Percentiles rank a stretch among this genome's conserved stretches.
Conservation (phyloP, 805 yeast species). For the Schwanniomyces sp. region DNA sequence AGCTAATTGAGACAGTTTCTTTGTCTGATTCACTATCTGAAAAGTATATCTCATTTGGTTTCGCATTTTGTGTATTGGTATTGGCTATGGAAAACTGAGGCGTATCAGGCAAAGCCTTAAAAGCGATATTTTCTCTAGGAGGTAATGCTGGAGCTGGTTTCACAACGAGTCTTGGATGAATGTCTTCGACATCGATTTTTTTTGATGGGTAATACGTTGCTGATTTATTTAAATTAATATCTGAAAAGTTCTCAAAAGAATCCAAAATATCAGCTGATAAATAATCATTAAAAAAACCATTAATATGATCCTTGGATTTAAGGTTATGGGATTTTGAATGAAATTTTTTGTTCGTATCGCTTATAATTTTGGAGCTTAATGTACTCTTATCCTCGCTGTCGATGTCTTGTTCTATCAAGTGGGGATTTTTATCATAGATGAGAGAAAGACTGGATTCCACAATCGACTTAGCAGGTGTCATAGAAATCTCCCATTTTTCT, state of each 20-base stretch:
- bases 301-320: conserved; percentile 24
- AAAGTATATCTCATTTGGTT: not conserved
- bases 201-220: conserved; percentile 30
- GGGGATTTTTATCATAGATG: conserved; percentile 35
- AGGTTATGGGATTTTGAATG: conserved; percentile 20
- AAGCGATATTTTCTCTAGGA: conserved; percentile 25
- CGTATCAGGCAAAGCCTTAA: not conserved
- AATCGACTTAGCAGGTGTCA: conserved; percentile 36
- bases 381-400: conserved; percentile 29
- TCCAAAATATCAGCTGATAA: conserved; percentile 31
- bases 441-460: conserved; percentile 34
- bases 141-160: conserved; percentile 30
- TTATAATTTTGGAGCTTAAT: conserved; percentile 25
- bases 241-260: conserved; percentile 25
- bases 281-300: conserved; percentile 32
- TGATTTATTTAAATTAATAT: conserved; percentile 20
- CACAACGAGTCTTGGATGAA: not conserved
- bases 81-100: not conserved
- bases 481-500: conserved; percentile 37
- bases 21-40: not conserved
- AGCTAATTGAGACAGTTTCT: conserved; percentile 9
- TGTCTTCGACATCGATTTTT: conserved; percentile 11
- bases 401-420: conserved; percentile 34
- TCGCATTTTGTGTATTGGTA: conserved; percentile 2
- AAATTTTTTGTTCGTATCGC: conserved; percentile 18